Evolutionary conservation across 2,329 filamentous ascomycete genomes (phyloP).

Genomic region (Pseudodiploospora longispora): DNA sequence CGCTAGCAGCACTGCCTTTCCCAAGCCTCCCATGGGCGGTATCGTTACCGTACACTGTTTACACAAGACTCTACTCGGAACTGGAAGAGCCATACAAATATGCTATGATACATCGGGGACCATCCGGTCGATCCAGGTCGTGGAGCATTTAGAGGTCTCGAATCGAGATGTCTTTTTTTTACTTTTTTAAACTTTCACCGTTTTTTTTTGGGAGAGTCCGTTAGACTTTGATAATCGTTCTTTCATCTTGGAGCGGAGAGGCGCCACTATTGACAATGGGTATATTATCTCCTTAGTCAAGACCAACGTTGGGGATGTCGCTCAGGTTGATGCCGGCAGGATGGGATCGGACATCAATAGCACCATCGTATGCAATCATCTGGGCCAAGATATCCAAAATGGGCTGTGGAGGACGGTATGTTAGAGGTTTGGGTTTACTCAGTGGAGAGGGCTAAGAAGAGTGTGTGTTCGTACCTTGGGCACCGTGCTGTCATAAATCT

Average conservation of each 20-base stretch:
- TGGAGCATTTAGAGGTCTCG: slow-evolving; percentile 4
- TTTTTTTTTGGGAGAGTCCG: slow-evolving; percentile 2
- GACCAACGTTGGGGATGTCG: slow-evolving; percentile 43
- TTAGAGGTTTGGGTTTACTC: background rate
- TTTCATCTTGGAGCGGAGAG: slow-evolving; percentile 5
- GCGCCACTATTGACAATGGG: background rate
- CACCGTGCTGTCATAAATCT: slow-evolving; percentile 97
- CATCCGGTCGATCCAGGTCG: background rate
- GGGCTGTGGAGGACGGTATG: slow-evolving; percentile 42
- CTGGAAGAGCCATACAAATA: slow-evolving; percentile 21
- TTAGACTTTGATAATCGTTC: background rate
- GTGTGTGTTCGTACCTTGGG: slow-evolving; percentile 59
- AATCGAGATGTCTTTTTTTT: slow-evolving; percentile 3
- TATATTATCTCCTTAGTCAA: slow-evolving; percentile 37
- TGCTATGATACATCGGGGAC: slow-evolving; percentile 31
- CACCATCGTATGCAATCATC: slow-evolving; percentile 91
- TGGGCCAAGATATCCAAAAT: slow-evolving; percentile 93
- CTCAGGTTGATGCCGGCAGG: slow-evolving; percentile 34
- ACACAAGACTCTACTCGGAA: slow-evolving; percentile 33
- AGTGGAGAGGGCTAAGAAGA: background rate
- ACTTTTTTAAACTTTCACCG: slow-evolving; percentile 1
- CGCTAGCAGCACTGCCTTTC: slow-evolving; percentile 23
- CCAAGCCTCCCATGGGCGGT: slow-evolving; percentile 19
- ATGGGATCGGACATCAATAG: slow-evolving; percentile 49
- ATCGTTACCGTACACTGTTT: slow-evolving; percentile 29